A percentile compares a stretch with the other conserved stretches of the same genome.
Conservation (phyloP, 2,329 filamentous ascomycete genomes). For the Nigrograna mackinnonii region DNA sequence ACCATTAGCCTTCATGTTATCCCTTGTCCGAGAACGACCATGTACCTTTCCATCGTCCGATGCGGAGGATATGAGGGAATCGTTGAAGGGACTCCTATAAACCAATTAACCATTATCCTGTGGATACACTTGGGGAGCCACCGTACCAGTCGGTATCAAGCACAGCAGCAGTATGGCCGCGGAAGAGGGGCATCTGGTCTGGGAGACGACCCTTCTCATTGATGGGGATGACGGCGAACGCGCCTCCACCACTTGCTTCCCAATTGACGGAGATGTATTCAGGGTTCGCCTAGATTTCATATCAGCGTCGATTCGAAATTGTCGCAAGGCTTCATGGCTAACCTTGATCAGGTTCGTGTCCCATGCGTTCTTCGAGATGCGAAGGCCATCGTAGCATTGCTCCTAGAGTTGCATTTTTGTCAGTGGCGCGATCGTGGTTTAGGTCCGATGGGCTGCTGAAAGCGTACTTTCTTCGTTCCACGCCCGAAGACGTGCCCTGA, state of each 20-base stretch:
- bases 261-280: slow-evolving; percentile 97
- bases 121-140: slow-evolving; percentile 1
- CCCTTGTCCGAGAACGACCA: slow-evolving; percentile 9
- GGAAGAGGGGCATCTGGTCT: slow-evolving; percentile 91
- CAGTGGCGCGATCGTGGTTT: slow-evolving; percentile 1
- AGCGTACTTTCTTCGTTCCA: slow-evolving; percentile 75
- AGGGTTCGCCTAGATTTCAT: slow-evolving; percentile 74
- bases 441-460: not conserved
- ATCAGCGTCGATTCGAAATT: slow-evolving; percentile 26
- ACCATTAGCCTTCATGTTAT: slow-evolving; percentile 21
- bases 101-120: slow-evolving; percentile 11
- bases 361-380: slow-evolving; percentile 98
- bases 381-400: slow-evolving; percentile 97
- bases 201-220: slow-evolving; percentile 88
- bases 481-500: slow-evolving; percentile 98
- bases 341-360: slow-evolving; percentile 99
- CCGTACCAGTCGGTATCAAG: slow-evolving; percentile 92
- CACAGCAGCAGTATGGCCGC: slow-evolving; percentile 92
- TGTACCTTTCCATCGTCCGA: slow-evolving; percentile 96
- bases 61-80: slow-evolving; percentile 86
- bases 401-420: slow-evolving; percentile 66
- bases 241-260: slow-evolving; percentile 93
- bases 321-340: slow-evolving; percentile 40
- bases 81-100: slow-evolving; percentile 90
- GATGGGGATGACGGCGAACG: slow-evolving; percentile 93